Conservation (phyloP, 2,329 filamentous ascomycete genomes). For the Colletotrichum sp. region DNA sequence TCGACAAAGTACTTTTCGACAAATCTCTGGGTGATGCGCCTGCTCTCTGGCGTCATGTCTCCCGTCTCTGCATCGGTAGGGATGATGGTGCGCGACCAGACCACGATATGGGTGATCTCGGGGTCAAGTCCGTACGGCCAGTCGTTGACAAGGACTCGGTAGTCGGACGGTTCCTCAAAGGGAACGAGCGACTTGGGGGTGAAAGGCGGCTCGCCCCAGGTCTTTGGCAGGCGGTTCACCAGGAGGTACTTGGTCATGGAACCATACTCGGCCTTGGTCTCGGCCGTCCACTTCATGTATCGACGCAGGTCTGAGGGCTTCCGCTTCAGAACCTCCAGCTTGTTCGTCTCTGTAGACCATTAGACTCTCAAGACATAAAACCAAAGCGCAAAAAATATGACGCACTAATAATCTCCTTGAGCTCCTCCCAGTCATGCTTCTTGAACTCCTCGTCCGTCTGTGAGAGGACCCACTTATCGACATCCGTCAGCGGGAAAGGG, state of each 20-base stretch:
- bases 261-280: slow-evolving; percentile 75
- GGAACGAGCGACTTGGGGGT: slow-evolving; percentile 53
- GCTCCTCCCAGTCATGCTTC: slow-evolving; percentile 74
- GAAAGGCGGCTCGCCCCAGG: slow-evolving; percentile 70
- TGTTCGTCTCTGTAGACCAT: slow-evolving; percentile 50
- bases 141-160: slow-evolving; percentile 82
- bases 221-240: slow-evolving; percentile 67
- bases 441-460: slow-evolving; percentile 74
- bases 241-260: slow-evolving; percentile 82
- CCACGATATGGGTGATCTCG: slow-evolving; percentile 79
- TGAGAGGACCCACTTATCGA: slow-evolving; percentile 63
- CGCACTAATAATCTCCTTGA: slow-evolving; percentile 70
- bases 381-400: background rate
- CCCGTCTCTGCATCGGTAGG: slow-evolving; percentile 73
- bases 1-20: slow-evolving; percentile 72
- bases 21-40: slow-evolving; percentile 69
- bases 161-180: slow-evolving; percentile 61
- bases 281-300: slow-evolving; percentile 79
- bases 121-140: slow-evolving; percentile 85
- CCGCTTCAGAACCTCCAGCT: slow-evolving; percentile 78
- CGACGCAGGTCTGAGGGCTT: slow-evolving; percentile 79
- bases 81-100: slow-evolving; percentile 88
- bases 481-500: slow-evolving; percentile 64
- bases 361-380: background rate
- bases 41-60: slow-evolving; percentile 73